Evolutionary conservation across 2,329 filamentous ascomycete species (phyloP).

Genomic region (Pseudogymnoascus destructans): DNA sequence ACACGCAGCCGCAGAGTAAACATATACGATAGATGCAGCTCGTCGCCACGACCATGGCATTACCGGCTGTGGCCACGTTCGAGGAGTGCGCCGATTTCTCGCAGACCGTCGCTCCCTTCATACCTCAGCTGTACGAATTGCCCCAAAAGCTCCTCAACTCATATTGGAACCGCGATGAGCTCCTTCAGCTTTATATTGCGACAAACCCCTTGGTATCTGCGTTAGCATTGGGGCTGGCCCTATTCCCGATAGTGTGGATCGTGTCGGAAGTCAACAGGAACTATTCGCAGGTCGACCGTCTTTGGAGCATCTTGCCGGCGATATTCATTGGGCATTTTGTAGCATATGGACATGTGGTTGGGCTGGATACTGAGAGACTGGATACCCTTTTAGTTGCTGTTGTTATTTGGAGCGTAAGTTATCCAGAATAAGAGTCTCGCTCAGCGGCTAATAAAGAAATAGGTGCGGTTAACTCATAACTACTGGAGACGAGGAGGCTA

Average conservation of each 20-base stretch:
- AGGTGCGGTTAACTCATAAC: slow-evolving; percentile 81
- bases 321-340: slow-evolving; percentile 77
- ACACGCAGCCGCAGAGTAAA: neutral
- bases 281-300: slow-evolving; percentile 90
- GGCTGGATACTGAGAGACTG: slow-evolving; percentile 55
- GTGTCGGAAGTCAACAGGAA: slow-evolving; percentile 79
- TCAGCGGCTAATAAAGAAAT: slow-evolving; percentile 12
- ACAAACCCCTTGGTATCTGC: slow-evolving; percentile 79
- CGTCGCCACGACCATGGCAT: slow-evolving; percentile 38
- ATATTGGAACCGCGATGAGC: slow-evolving; percentile 43
- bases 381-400: slow-evolving; percentile 61
- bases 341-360: slow-evolving; percentile 66
- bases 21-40: neutral
- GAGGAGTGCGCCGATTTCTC: slow-evolving; percentile 65
- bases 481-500: slow-evolving; percentile 96
- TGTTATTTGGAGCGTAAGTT: slow-evolving; percentile 64
- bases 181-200: slow-evolving; percentile 61
- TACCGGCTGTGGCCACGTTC: slow-evolving; percentile 58
- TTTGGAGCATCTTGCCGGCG: slow-evolving; percentile 82
- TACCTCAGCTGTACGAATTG: slow-evolving; percentile 56
- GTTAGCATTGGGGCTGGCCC: slow-evolving; percentile 55
- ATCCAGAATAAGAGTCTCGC: neutral
- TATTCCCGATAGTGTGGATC: slow-evolving; percentile 61
- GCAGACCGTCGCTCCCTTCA: slow-evolving; percentile 61
- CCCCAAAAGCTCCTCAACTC: slow-evolving; percentile 50